Evolutionary conservation across 768 basidiomycete genomes (phyloP), one percentile per base, ranked within the genome.

Genomic region (Galerina sulciceps): DNA sequence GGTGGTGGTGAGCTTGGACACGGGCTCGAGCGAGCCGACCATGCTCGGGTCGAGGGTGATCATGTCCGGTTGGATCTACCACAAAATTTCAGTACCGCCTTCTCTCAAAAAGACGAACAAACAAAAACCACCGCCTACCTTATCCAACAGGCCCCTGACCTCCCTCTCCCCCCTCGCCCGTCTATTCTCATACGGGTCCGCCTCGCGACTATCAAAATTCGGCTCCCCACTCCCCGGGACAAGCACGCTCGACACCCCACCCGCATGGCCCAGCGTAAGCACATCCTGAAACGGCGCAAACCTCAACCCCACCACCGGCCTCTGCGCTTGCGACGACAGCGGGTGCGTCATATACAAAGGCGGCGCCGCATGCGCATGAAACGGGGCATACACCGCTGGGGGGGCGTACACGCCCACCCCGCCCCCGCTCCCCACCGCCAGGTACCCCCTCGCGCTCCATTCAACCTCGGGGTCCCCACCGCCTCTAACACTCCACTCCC

Each of bases 211-310:
- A 68, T 99, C 97, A 71, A 95, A 96, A 79, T 97, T 95, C 45
- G 96, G 86, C 72, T 99, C 96, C 35, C 96, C 97, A 9, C 88
- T 77, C 23, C 96, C 96, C 0, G 97, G 97, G 0, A 99, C 89
- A 54, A 99, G 80, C 50, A 99, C 83, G 41, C 85, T 90, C 4
- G 92, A 92, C 15, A 99, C 77, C 0, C 96, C 96, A 0, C 78
- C 79, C 4, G 81, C 69, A 70, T 96, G 94, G 1, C 93, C 90
- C 43, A 96, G 77, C 0, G 87, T 88, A 18, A 96, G 82, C 26
- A 92, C 76, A 73, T 96, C 94, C 66, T 91, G 89, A 78, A 89
- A 96, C 11, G 94, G 96, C 62, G 88, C 87, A 71, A 97, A 99
- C n/a, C 86, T 81, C 20, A n/a, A n/a, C n/a, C n/a, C n/a, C n/a